Percentiles rank a stretch among this genome's conserved stretches.
These are phyloP conservation scores for Phytophthora capsici DNA, from an alignment of 352 stramenopile species.

Conservation along the genomic window DNA sequence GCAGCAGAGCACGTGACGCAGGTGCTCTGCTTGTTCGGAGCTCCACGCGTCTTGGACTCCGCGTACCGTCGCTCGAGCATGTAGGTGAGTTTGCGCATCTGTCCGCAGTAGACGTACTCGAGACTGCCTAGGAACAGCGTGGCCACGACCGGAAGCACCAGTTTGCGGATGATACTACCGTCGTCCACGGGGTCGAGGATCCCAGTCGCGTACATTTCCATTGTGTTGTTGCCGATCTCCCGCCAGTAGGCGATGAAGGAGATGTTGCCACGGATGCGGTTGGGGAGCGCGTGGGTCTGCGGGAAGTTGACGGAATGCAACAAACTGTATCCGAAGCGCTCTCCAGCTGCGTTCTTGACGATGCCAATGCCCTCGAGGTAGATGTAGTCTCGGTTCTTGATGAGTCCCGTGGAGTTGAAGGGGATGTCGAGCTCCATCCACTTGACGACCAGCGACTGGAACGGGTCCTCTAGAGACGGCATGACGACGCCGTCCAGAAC, in stretches of 20 bases:
- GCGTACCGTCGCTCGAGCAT: slow-evolving; percentile 10
- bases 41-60: slow-evolving; percentile 7
- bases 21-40: slow-evolving; percentile 7
- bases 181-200: background rate
- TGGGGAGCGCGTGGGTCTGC: background rate
- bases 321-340: background rate
- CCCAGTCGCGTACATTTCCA: slow-evolving; percentile 5
- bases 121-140: slow-evolving; percentile 10
- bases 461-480: background rate
- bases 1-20: slow-evolving; percentile 5
- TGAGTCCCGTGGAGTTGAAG: background rate
- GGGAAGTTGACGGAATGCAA: background rate
- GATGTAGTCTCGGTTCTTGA: background rate
- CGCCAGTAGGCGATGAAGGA: slow-evolving; percentile 4
- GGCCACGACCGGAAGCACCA: background rate
- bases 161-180: background rate
- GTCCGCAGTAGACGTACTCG: slow-evolving; percentile 7
- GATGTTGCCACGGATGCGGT: slow-evolving; percentile 6
- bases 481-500: slow-evolving; percentile 1
- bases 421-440: slow-evolving; percentile 1
- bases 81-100: slow-evolving; percentile 11
- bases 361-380: background rate
- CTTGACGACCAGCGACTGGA: background rate
- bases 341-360: background rate
- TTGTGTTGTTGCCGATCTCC: slow-evolving; percentile 1